A percentile compares a stretch with the other conserved stretches of the same genome.
Conservation (phyloP, 2,329 filamentous ascomycete genomes). For the Aspergillus brasiliensis region DNA sequence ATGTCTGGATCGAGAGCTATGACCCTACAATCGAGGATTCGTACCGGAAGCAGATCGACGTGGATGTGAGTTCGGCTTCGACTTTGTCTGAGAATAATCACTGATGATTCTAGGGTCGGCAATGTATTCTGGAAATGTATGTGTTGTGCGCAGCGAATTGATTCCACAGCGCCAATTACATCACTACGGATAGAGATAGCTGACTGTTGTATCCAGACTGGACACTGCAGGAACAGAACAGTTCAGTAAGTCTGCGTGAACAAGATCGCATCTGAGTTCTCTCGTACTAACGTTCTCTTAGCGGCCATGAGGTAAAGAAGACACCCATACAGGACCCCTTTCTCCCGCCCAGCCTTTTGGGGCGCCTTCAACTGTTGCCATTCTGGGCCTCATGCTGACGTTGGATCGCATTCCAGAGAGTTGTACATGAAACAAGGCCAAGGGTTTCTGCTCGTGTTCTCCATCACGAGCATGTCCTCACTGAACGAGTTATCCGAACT, state of each 20-base stretch:
- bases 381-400: slow-evolving; percentile 3
- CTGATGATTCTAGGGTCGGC: slow-evolving; percentile 65
- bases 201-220: slow-evolving; percentile 55
- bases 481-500: slow-evolving; percentile 78
- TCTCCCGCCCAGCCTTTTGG: background rate
- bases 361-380: background rate
- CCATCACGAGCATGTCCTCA: slow-evolving; percentile 83
- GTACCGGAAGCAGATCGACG: slow-evolving; percentile 83
- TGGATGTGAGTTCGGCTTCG: slow-evolving; percentile 67
- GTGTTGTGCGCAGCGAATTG: slow-evolving; percentile 30
- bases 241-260: slow-evolving; percentile 69
- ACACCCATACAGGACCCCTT: background rate
- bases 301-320: slow-evolving; percentile 59
- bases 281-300: slow-evolving; percentile 31
- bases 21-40: slow-evolving; percentile 88
- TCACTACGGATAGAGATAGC: background rate
- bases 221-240: slow-evolving; percentile 92
- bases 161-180: background rate
- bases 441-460: slow-evolving; percentile 89
- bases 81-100: slow-evolving; percentile 26
- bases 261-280: background rate
- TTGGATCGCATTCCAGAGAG: slow-evolving; percentile 55
- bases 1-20: slow-evolving; percentile 91
- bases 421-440: slow-evolving; percentile 93
- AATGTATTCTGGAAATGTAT: slow-evolving; percentile 88